These are phyloP conservation scores for Rhododendron henanense DNA, from an alignment of 148 eudicot species.

Conservation along the genomic window DNA sequence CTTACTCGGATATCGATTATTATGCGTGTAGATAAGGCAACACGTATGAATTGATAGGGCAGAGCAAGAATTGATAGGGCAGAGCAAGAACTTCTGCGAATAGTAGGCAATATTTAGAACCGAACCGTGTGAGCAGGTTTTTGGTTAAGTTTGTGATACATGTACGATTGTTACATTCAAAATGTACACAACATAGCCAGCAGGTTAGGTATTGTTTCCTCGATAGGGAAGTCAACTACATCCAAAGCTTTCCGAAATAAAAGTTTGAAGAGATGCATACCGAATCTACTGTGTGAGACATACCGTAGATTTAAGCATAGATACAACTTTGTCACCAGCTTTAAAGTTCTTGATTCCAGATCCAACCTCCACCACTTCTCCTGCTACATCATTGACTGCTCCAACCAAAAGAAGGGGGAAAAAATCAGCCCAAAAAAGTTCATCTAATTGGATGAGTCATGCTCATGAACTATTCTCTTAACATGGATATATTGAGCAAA, in stretches of 20 bases:
- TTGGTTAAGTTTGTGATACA: no score
- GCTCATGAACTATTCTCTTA: neutral
- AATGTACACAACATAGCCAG: neutral
- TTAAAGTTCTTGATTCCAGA: conserved; percentile 52
- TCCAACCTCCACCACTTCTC: conserved; percentile 76
- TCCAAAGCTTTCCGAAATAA: neutral
- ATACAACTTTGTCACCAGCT: conserved; percentile 75
- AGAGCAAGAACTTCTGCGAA: neutral
- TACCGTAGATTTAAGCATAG: conserved; percentile 37
- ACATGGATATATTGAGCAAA: neutral
- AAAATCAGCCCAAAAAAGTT: conserved; percentile 4
- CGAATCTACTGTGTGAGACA: conserved; percentile 12
- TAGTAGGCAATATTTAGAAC: neutral
- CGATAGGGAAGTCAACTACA: neutral
- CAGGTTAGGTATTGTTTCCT: neutral
- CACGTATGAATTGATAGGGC: neutral
- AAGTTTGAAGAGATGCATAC: neutral
- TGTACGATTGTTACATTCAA: no score
- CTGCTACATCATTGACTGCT: conserved; percentile 69
- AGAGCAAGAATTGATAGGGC: neutral
- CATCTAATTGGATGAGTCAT: neutral
- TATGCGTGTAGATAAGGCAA: neutral
- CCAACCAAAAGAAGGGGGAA: conserved; percentile 2
- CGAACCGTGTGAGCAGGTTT: neutral
- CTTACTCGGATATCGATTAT: neutral